These are phyloP conservation scores for Aspergillus panamensis DNA, from an alignment of 495 filamentous ascomycete species.

Conservation along the genomic window DNA sequence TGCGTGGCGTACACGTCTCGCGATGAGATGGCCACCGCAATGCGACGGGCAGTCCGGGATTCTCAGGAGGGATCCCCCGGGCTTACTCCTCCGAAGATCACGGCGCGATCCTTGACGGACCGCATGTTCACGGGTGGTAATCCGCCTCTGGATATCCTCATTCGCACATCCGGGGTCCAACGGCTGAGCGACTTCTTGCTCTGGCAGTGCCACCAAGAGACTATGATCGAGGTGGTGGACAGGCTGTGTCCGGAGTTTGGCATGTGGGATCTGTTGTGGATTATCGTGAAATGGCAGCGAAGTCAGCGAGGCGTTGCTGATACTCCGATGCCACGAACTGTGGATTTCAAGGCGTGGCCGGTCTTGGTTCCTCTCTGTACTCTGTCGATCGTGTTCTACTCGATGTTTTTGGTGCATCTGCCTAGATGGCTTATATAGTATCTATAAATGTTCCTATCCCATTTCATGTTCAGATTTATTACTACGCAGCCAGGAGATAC, in stretches of 20 bases:
- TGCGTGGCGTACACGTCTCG: neutral
- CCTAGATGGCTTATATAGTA: too few relatives aligned
- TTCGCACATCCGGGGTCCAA: slow-evolving; percentile 9
- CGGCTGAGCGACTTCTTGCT: slow-evolving; percentile 19
- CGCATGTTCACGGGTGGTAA: neutral
- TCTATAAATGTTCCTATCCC: too few relatives aligned
- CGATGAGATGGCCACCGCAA: neutral
- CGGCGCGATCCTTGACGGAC: neutral
- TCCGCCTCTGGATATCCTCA: slow-evolving; percentile 13
- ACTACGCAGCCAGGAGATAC: too few relatives aligned
- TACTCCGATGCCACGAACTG: too few relatives aligned
- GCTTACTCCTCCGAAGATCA: neutral
- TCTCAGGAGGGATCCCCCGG: neutral
- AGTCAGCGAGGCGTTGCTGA: neutral
- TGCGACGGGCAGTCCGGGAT: neutral
- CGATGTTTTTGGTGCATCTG: too few relatives aligned
- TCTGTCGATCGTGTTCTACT: too few relatives aligned
- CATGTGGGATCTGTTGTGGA: neutral
- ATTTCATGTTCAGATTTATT: too few relatives aligned
- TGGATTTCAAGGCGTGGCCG: too few relatives aligned
- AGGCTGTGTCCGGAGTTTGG: slow-evolving; percentile 10
- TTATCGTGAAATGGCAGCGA: neutral
- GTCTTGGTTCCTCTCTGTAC: too few relatives aligned
- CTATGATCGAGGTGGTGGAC: slow-evolving; percentile 3
- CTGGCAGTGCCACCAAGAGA: slow-evolving; percentile 16